These are phyloP conservation scores for Saitoella complicata DNA, from an alignment of 805 yeast species.

Conservation along the genomic window DNA sequence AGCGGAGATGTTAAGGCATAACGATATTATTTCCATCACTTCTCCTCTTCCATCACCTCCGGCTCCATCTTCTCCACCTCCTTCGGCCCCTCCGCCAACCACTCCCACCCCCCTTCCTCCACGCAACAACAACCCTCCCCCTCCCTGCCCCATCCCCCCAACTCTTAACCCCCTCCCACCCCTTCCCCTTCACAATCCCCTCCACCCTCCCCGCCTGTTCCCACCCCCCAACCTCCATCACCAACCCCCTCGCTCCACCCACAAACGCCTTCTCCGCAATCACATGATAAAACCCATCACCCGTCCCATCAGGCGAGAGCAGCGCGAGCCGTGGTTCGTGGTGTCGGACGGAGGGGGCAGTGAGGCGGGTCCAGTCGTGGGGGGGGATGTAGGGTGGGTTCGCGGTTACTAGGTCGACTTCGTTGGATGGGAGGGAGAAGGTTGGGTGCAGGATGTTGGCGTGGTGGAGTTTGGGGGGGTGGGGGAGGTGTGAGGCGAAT, in stretches of 20 bases:
- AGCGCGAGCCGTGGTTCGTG: conserved; percentile 71
- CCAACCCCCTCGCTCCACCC: neutral
- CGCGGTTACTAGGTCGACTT: conserved; percentile 45
- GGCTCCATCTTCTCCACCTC: no score
- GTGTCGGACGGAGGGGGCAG: conserved; percentile 45
- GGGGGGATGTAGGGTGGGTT: conserved; percentile 80
- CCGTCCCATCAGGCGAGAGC: conserved; percentile 16
- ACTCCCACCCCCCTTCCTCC: neutral
- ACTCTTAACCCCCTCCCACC: neutral
- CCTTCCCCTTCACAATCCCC: neutral
- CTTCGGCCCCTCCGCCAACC: neutral
- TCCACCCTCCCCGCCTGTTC: neutral
- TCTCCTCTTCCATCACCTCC: no score
- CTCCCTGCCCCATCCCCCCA: neutral
- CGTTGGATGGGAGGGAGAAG: neutral
- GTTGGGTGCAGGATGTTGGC: conserved; percentile 5
- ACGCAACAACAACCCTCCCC: neutral
- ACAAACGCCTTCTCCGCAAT: neutral
- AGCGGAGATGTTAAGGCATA: no score
- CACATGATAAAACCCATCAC: neutral
- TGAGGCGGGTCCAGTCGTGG: conserved; percentile 22
- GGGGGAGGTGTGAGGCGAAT: neutral
- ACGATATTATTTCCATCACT: no score
- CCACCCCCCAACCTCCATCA: neutral
- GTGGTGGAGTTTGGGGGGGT: conserved; percentile 8